Conservation (phyloP, 805 yeast species). For the Metschnikowia kofuensis region DNA sequence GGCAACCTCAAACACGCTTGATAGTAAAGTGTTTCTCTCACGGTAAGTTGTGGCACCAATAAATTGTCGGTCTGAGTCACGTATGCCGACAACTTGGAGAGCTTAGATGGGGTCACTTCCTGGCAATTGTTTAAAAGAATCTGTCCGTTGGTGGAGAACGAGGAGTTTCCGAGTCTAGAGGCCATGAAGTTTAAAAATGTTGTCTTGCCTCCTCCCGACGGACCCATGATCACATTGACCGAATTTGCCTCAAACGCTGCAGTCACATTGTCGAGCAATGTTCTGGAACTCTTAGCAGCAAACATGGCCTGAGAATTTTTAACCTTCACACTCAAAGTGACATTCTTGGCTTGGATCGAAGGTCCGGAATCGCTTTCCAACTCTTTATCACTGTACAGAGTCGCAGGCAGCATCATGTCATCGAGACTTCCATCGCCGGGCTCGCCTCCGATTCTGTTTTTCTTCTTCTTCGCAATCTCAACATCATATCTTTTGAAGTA, state of each 20-base stretch:
- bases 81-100: slow-evolving; percentile 54
- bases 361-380: slow-evolving; percentile 2
- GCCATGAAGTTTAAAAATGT: slow-evolving; percentile 63
- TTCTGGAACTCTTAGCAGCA: slow-evolving; percentile 12
- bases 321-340: slow-evolving; percentile 17
- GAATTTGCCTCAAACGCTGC: slow-evolving; percentile 54
- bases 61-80: slow-evolving; percentile 82
- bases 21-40: slow-evolving; percentile 67
- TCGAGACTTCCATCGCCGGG: slow-evolving; percentile 4
- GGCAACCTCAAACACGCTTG: slow-evolving; percentile 71
- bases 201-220: slow-evolving; percentile 78
- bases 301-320: slow-evolving; percentile 8
- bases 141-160: slow-evolving; percentile 24
- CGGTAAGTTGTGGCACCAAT: slow-evolving; percentile 67
- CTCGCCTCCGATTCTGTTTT: slow-evolving; percentile 29
- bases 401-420: neutral
- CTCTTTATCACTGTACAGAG: slow-evolving; percentile 10
- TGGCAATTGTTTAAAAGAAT: slow-evolving; percentile 28
- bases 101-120: slow-evolving; percentile 20
- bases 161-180: slow-evolving; percentile 42
- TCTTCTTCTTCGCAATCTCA: slow-evolving; percentile 42
- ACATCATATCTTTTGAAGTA: slow-evolving; percentile 50
- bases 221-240: slow-evolving; percentile 75
- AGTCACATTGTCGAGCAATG: slow-evolving; percentile 38
- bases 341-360: slow-evolving; percentile 12